phyloP scores from a whole-genome alignment of 2,329 filamentous ascomycete species.

The Sclerotinia spermophila region DNA sequence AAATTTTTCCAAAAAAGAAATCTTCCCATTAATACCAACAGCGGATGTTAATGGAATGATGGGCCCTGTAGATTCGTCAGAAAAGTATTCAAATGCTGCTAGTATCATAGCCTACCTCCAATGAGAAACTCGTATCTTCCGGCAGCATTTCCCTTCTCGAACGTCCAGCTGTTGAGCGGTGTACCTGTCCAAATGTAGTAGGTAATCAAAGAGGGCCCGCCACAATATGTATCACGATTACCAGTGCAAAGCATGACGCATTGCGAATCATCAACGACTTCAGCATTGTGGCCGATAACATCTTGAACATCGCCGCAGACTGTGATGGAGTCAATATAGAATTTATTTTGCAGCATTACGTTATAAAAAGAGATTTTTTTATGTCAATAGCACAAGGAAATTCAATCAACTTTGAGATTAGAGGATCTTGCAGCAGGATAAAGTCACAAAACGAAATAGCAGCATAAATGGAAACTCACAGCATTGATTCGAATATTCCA shows the following conservation, averaged over 20 bases:
- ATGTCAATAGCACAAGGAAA: not conserved
- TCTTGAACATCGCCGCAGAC: conserved; percentile 23
- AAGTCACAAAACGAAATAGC: not conserved
- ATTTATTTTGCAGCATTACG: too few relatives aligned
- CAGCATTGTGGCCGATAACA: conserved; percentile 13
- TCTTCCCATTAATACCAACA: conserved; percentile 55
- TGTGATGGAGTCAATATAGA: not conserved
- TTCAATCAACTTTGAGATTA: too few relatives aligned
- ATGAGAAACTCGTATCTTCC: conserved; percentile 58
- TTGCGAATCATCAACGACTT: conserved; percentile 12
- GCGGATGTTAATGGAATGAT: conserved; percentile 56
- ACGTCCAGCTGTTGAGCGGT: conserved; percentile 52
- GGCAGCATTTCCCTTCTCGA: conserved; percentile 48
- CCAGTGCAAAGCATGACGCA: conserved; percentile 44
- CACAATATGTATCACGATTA: conserved; percentile 22
- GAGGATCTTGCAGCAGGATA: not conserved
- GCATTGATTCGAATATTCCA: conserved; percentile 31
- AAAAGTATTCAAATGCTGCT: not conserved
- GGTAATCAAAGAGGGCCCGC: conserved; percentile 21
- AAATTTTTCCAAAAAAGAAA: conserved; percentile 56
- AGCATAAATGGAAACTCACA: conserved; percentile 21
- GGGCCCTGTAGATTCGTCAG: conserved; percentile 35
- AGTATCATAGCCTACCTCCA: conserved; percentile 40
- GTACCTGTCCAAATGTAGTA: conserved; percentile 23
- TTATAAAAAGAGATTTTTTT: not conserved